Evolutionary conservation across 805 yeast species (phyloP).

Genomic region (Wickerhamomyces canadensis): DNA sequence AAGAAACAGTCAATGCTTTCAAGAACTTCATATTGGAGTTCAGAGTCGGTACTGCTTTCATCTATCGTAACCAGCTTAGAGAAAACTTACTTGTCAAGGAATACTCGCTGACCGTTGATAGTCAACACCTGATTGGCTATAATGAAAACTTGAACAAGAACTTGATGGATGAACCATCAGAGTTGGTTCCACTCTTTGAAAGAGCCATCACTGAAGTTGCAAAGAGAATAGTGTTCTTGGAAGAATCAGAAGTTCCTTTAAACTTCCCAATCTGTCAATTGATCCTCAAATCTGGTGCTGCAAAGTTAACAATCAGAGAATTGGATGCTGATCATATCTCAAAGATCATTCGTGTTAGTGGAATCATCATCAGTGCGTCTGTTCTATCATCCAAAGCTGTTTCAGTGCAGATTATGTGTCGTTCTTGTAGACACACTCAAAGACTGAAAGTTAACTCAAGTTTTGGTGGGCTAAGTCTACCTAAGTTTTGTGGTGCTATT

Average conservation of each 20-base stretch:
- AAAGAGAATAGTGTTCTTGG: conserved; percentile 46
- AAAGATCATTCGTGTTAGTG: conserved; percentile 84
- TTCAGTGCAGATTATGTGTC: conserved; percentile 75
- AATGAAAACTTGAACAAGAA: conserved; percentile 86
- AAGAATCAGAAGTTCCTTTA: conserved; percentile 40
- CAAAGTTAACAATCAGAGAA: conserved; percentile 68
- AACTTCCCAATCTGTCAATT: conserved; percentile 81
- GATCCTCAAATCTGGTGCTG: conserved; percentile 67
- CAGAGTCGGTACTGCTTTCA: conserved; percentile 73
- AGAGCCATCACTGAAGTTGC: conserved; percentile 83
- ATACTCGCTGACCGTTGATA: conserved; percentile 66
- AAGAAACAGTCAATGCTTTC: conserved; percentile 72
- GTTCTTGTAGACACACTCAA: conserved; percentile 79
- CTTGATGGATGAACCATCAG: conserved; percentile 80
- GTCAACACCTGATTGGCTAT: conserved; percentile 81
- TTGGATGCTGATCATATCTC: conserved; percentile 85
- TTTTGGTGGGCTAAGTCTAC: conserved; percentile 65
- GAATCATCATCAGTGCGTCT: conserved; percentile 88
- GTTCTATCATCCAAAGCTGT: conserved; percentile 87
- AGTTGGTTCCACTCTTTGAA: conserved; percentile 82
- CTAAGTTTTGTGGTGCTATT: conserved; percentile 58
- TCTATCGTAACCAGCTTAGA: conserved; percentile 86
- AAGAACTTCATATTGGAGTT: conserved; percentile 79
- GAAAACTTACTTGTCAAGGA: conserved; percentile 77
- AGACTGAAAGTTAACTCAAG: conserved; percentile 57